Evolutionary conservation across 306 rosid genomes (phyloP).

Genomic region (Urtica urens): DNA sequence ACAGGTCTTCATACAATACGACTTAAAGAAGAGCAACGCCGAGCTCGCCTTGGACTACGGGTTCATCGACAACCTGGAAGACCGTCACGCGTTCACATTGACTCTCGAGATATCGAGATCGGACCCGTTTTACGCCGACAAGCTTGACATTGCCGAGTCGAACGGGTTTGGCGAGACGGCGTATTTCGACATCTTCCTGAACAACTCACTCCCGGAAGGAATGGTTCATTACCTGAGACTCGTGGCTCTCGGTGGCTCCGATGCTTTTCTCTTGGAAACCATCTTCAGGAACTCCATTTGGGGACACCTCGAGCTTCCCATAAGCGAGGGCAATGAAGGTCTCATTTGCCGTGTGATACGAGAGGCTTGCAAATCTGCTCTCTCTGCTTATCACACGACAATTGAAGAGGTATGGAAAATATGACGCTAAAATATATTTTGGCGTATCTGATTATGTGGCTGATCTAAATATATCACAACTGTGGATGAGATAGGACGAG

Average conservation of each 20-base stretch:
- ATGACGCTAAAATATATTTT: background rate
- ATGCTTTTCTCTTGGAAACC: constrained; percentile 78
- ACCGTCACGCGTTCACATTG: constrained; percentile 57
- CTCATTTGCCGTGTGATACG: constrained; percentile 55
- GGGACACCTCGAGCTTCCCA: constrained; percentile 67
- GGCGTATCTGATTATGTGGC: background rate
- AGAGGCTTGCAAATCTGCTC: constrained; percentile 72
- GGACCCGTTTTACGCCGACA: constrained; percentile 75
- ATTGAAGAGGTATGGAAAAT: constrained; percentile 54
- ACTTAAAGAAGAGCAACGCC: constrained; percentile 76
- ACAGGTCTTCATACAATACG: constrained; percentile 86
- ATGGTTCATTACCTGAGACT: constrained; percentile 68
- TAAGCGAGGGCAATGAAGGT: constrained; percentile 88
- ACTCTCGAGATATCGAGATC: constrained; percentile 67
- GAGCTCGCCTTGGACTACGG: constrained; percentile 93
- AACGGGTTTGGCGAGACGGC: constrained; percentile 63
- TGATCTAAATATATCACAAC: no score
- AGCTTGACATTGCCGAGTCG: constrained; percentile 74
- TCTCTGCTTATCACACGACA: constrained; percentile 66
- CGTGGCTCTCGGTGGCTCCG: constrained; percentile 73
- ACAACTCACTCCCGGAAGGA: constrained; percentile 48
- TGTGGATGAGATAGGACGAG: constrained; percentile 68
- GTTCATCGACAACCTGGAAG: constrained; percentile 49
- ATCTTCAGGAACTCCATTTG: constrained; percentile 66
- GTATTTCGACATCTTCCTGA: constrained; percentile 55